Base-by-base conservation (phyloP, 1,284 basidiomycete genomes). In the Mrakiaceae sp. region DNA sequence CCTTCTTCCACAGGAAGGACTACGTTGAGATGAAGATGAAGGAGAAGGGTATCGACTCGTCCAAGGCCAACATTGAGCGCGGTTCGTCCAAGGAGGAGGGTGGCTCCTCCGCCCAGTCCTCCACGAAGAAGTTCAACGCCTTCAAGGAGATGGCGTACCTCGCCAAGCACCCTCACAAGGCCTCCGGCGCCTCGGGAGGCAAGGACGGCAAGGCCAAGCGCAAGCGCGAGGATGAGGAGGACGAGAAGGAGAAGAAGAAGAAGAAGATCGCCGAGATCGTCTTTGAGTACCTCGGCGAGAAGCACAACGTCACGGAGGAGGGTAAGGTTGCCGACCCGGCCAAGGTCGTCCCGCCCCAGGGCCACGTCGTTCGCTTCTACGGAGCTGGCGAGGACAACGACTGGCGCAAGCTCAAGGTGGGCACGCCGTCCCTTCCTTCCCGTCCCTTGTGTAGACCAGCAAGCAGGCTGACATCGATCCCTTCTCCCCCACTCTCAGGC, bases 11-110 rank as follows among this genome's bases (percentile, higher is more conserved):
- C 70, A 90, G 88, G 74, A 86, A 87, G 68, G 90, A 81, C 6
- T 98, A 98, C 76, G 91, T 92, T 72, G 84, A 90, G 70, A 95
- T 94, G 91, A 98, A 98, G 79, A 90, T 94, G 78, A 88, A 90
- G 77, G 94, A 97, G 79, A 96, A 97, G 78, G 92, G 92, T 52
- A 78, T 81, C 64, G 75, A 78, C 68, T 73, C 71, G 40, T 44
- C 53, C 27, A 27, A 27, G 27, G 27, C 27, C 27, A 27, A 27
- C 27, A 27, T 27, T 27, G 27, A 27, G 27, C 27, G 27, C 27
- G 27, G 14, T 67, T 85, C 79, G 51, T 87, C 84, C 66, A 86
- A 83, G 74, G 82, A 80, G 43, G 85, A 81, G 67, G 81, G 84
- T 49, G 74, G 77, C 48, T 79, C 82, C 59, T 77, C 80, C 10